Evolutionary conservation across 352 stramenopile genomes (phyloP), one percentile per base, ranked within the genome.

Genomic region (Thraustochytrium sp.): DNA sequence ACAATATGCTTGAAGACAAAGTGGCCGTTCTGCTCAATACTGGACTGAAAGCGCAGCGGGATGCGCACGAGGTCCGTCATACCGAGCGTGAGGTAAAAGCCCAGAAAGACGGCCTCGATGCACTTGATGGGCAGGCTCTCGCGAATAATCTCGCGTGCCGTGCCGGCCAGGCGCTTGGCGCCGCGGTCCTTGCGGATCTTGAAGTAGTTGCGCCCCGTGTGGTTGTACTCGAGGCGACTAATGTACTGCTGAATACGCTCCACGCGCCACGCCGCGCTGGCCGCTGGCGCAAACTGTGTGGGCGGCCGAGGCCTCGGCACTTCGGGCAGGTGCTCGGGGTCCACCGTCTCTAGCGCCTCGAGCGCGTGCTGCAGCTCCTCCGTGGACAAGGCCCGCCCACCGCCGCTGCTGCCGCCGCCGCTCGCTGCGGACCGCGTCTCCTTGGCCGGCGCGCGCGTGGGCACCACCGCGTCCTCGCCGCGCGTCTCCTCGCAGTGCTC

Each of bases 71-170:
- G 85, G 38, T 93, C 89, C 0, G 82, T 56, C 4, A 93, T 72
- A 3, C 88, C 90, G 2, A 91, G 88, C 4, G 91, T 96, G 37
- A 96, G 84, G 55, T 94, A 94, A 4, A 90, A 88, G 2, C 85
- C 90, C 16, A 96, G 85, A 62, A 96, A 96, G 2, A 96, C 91
- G 1, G 90, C 92, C 87, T 96, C 92, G 8, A 96, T 88, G 85
- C 91, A 96, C 78, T 95, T 91, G 62, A 95, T 96, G 34, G 92
- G 91, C 26, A 96, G 82, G n/a, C 89, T 86, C 36, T 96, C 90
- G 55, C 88, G 89, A 31, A 93, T 84, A 59, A 95, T 96, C 18
- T 95, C 91, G 73, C 94, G 94, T 2, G 92, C 92, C 0, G 91
- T 95, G 37, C 89, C 91, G 3, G 90, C 90, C 29, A 96, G 92